Evolutionary conservation across 257 asterid species (phyloP).

Genomic region (Plantago ovata): DNA sequence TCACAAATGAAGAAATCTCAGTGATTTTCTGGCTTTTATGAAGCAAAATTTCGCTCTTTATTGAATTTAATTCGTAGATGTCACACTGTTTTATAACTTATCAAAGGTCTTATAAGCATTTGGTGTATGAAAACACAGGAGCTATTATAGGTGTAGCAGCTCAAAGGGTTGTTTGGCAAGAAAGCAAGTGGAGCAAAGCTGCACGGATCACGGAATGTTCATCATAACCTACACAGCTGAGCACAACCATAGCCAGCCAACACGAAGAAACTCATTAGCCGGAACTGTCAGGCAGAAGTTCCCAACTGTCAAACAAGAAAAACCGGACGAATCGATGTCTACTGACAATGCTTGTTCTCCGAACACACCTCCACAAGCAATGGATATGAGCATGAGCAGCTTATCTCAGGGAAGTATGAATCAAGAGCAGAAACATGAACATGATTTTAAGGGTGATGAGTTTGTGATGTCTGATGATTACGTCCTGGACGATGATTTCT

Average conservation of each 20-base stretch:
- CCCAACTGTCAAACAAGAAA: slow-evolving; percentile 31
- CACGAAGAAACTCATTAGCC: slow-evolving; percentile 73
- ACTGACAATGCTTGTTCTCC: slow-evolving; percentile 9
- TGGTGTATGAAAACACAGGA: slow-evolving; percentile 35
- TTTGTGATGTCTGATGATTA: slow-evolving; percentile 28
- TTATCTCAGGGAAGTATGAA: slow-evolving; percentile 13
- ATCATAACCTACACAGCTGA: slow-evolving; percentile 81
- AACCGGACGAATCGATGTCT: slow-evolving; percentile 5
- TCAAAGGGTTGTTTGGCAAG: slow-evolving; percentile 88
- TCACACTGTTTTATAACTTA: not conserved
- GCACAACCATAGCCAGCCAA: slow-evolving; percentile 90
- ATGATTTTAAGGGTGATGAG: slow-evolving; percentile 2
- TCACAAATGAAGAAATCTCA: too few relatives aligned
- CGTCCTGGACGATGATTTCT: slow-evolving; percentile 51
- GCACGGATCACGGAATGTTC: slow-evolving; percentile 51
- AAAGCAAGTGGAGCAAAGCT: slow-evolving; percentile 91
- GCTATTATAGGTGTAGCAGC: slow-evolving; percentile 95
- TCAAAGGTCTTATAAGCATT: slow-evolving; percentile 1
- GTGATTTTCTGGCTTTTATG: too few relatives aligned
- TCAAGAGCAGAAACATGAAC: slow-evolving; percentile 23
- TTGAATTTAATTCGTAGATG: too few relatives aligned
- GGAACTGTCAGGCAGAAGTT: slow-evolving; percentile 79
- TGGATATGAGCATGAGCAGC: not conserved
- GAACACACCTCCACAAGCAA: slow-evolving; percentile 1
- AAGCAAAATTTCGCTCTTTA: too few relatives aligned